A percentile compares a stretch with the other conserved stretches of the same genome.
phyloP scores from a whole-genome alignment of 371 early-diverging fungal genomes.

The Mucor circinelloides region DNA sequence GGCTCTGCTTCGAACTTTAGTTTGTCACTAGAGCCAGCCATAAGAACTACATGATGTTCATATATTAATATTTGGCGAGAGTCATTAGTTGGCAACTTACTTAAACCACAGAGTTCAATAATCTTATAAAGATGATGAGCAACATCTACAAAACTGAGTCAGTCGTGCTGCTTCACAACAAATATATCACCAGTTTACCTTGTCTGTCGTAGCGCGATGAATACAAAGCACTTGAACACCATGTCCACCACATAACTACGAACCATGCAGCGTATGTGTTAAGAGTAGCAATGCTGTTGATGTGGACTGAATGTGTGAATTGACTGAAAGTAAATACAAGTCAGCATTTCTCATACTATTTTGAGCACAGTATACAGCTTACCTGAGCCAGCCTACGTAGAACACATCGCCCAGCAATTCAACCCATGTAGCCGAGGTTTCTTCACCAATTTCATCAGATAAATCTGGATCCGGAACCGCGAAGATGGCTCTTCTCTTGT shows the following conservation, averaged over 20 bases:
- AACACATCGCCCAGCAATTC: conserved; percentile 54
- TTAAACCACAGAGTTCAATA: conserved; percentile 47
- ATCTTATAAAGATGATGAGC: conserved; percentile 51
- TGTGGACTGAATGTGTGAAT: conserved; percentile 57
- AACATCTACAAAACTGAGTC: conserved; percentile 32
- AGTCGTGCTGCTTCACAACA: not conserved
- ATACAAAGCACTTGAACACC: conserved; percentile 58
- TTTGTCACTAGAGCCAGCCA: conserved; percentile 45
- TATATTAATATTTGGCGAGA: not conserved
- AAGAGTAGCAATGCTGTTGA: conserved; percentile 30
- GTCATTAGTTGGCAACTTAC: conserved; percentile 13
- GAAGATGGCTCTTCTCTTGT: conserved; percentile 32
- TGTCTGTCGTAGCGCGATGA: conserved; percentile 48
- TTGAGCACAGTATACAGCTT: not conserved
- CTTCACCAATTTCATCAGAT: conserved; percentile 51
- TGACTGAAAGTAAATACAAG: not conserved
- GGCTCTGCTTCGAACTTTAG: conserved; percentile 25
- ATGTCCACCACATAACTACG: conserved; percentile 65
- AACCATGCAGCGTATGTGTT: conserved; percentile 59
- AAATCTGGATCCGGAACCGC: conserved; percentile 50
- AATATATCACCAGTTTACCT: conserved; percentile 12
- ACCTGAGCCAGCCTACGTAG: conserved; percentile 52
- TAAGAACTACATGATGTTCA: conserved; percentile 27
- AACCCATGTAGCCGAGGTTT: conserved; percentile 50
- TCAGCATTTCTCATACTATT: not conserved